phyloP scores from a whole-genome alignment of 148 eudicot genomes.

The Selenicereus undatus region DNA sequence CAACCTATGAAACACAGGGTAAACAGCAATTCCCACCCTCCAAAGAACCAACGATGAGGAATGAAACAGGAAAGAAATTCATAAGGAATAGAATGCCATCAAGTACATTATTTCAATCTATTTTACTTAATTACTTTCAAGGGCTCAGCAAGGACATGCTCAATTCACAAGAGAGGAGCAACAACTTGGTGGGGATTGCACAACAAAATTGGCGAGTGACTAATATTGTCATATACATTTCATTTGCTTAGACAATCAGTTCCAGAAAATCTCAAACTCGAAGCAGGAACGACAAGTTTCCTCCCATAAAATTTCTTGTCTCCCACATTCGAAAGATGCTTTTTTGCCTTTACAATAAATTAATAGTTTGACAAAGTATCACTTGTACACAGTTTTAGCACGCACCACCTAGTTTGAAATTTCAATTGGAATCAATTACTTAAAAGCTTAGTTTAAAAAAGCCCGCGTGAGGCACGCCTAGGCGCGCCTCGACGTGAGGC shows the following conservation, averaged over 20 bases:
- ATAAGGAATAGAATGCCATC: not conserved
- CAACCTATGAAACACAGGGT: not conserved
- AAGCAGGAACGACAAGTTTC: not conserved
- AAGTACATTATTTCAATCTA: not conserved
- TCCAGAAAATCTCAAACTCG: not conserved
- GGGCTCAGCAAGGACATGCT: not conserved
- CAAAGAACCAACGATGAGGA: not conserved
- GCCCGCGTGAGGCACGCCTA: no score
- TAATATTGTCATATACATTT: not conserved
- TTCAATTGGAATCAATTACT: not conserved
- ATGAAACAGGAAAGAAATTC: not conserved
- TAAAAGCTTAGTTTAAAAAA: no score
- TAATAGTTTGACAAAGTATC: not conserved
- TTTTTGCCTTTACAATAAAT: not conserved
- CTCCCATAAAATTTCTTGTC: not conserved
- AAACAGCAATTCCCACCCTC: no score
- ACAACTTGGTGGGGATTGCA: not conserved
- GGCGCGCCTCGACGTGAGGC: no score
- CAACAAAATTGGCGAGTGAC: not conserved
- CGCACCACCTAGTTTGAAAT: not conserved
- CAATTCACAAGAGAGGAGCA: not conserved
- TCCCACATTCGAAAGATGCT: no score
- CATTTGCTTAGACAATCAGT: not conserved
- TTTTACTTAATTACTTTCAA: not conserved
- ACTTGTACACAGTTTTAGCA: not conserved